These are phyloP conservation scores for Penicillium pulvis DNA, from an alignment of 495 filamentous ascomycete genomes.

Conservation along the genomic window DNA sequence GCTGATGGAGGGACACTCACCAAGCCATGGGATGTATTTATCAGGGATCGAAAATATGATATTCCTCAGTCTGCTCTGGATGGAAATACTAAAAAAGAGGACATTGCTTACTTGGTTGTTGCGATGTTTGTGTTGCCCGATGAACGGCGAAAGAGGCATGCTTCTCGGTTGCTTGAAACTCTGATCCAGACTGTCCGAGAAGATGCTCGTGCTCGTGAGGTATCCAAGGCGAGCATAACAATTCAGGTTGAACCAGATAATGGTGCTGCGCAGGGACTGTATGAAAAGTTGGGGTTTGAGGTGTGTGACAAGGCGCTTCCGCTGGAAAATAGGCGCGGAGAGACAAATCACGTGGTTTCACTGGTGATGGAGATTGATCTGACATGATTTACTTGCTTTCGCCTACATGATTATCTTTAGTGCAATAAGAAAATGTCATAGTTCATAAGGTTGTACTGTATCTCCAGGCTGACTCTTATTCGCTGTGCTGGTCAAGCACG, in stretches of 20 bases:
- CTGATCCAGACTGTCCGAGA: slow-evolving; percentile 28
- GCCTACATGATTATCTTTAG: background rate
- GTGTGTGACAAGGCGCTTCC: slow-evolving; percentile 22
- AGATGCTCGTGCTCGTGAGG: slow-evolving; percentile 25
- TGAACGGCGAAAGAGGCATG: slow-evolving; percentile 45
- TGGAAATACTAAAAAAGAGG: slow-evolving; percentile 25
- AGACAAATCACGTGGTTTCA: background rate
- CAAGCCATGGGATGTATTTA: slow-evolving; percentile 15
- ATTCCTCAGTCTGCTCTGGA: slow-evolving; percentile 10
- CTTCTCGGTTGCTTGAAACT: slow-evolving; percentile 39
- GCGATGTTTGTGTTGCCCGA: slow-evolving; percentile 50
- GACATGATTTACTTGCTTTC: background rate
- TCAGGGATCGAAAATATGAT: slow-evolving; percentile 8
- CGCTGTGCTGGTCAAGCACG: no score
- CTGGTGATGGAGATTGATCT: slow-evolving; percentile 10
- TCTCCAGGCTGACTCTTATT: no score
- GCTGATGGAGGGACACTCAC: slow-evolving; percentile 23
- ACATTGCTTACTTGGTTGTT: slow-evolving; percentile 23
- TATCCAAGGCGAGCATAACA: slow-evolving; percentile 23
- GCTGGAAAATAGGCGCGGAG: slow-evolving; percentile 10
- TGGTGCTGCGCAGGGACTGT: slow-evolving; percentile 40
- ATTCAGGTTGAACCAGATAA: slow-evolving; percentile 45
- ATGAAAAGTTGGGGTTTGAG: slow-evolving; percentile 49
- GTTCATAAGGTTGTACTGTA: no score
- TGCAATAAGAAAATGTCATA: no score